phyloP scores from a whole-genome alignment of 805 yeast genomes.

The Kodamaea jinghongensis region DNA sequence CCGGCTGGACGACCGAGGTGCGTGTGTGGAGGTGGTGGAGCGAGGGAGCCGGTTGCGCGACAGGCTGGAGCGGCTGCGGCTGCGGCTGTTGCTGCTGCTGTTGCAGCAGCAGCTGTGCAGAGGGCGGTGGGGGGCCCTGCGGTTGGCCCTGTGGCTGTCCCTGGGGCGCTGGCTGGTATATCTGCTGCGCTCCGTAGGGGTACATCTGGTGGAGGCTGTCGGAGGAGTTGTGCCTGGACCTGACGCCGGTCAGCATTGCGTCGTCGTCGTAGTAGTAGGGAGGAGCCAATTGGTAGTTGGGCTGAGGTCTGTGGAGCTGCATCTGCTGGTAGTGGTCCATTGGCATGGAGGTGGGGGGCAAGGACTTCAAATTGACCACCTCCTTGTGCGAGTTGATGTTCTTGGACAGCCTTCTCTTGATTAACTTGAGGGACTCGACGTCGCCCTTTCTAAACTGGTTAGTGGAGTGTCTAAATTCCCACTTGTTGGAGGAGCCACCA shows the following conservation, averaged over 20 bases:
- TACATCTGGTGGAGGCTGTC: slow-evolving; percentile 5
- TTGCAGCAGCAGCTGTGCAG: too few relatives aligned
- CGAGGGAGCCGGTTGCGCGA: too few relatives aligned
- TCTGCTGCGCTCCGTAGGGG: slow-evolving; percentile 9
- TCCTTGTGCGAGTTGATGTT: slow-evolving; percentile 38
- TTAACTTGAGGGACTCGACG: slow-evolving; percentile 63
- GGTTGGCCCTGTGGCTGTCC: slow-evolving; percentile 13
- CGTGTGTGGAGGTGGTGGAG: not conserved
- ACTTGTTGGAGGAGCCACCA: slow-evolving; percentile 30
- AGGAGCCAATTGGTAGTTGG: slow-evolving; percentile 5
- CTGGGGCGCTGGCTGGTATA: slow-evolving; percentile 9
- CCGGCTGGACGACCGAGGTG: not conserved
- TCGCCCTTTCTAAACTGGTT: slow-evolving; percentile 81
- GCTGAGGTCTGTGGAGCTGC: slow-evolving; percentile 9
- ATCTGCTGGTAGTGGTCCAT: slow-evolving; percentile 16
- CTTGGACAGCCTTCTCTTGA: slow-evolving; percentile 69
- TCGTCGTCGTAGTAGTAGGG: slow-evolving; percentile 7
- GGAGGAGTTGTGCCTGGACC: slow-evolving; percentile 5
- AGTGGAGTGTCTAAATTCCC: slow-evolving; percentile 91
- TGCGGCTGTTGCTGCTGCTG: slow-evolving; percentile 10
- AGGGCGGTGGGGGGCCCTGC: slow-evolving; percentile 11
- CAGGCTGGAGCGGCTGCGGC: slow-evolving; percentile 7
- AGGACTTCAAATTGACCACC: slow-evolving; percentile 33
- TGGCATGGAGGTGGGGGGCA: slow-evolving; percentile 24
- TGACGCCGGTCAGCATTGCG: not conserved